Evolutionary conservation across 768 basidiomycete genomes (phyloP).

Genomic region (Leccinum arenicola): DNA sequence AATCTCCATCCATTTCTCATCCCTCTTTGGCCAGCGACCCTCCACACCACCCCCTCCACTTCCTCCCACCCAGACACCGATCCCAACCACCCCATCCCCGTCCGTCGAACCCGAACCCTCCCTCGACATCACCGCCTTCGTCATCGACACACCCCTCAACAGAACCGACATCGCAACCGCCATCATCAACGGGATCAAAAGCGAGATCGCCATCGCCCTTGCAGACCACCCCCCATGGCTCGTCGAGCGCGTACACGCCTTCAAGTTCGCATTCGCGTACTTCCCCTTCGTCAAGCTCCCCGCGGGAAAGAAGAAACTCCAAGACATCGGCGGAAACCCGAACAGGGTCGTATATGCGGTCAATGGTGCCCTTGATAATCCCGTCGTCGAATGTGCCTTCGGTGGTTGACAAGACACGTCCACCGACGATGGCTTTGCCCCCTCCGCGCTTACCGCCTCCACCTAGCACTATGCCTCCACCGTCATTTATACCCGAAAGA

Average conservation of each 20-base stretch:
- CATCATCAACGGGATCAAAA: constrained; percentile 51
- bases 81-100: not conserved
- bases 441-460: too few species aligned
- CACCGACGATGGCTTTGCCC: too few species aligned
- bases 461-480: too few species aligned
- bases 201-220: constrained; percentile 53
- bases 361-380: constrained; percentile 39
- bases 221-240: constrained; percentile 53
- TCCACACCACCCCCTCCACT: constrained; percentile 30
- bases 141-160: constrained; percentile 52
- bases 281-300: constrained; percentile 53
- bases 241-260: constrained; percentile 54
- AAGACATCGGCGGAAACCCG: constrained; percentile 28
- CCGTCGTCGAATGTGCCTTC: constrained; percentile 23
- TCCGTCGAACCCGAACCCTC: constrained; percentile 34
- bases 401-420: too few species aligned
- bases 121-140: constrained; percentile 59
- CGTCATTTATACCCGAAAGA: too few species aligned
- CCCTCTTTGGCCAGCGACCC: constrained; percentile 59
- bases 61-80: constrained; percentile 19
- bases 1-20: constrained; percentile 73
- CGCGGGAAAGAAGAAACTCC: constrained; percentile 30
- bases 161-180: constrained; percentile 51
- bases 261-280: constrained; percentile 41
- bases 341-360: constrained; percentile 35